A percentile compares a stretch with the other conserved stretches of the same genome.
These are phyloP conservation scores for Lepidium didymum DNA, from an alignment of 345 rosid species.

Conservation along the genomic window DNA sequence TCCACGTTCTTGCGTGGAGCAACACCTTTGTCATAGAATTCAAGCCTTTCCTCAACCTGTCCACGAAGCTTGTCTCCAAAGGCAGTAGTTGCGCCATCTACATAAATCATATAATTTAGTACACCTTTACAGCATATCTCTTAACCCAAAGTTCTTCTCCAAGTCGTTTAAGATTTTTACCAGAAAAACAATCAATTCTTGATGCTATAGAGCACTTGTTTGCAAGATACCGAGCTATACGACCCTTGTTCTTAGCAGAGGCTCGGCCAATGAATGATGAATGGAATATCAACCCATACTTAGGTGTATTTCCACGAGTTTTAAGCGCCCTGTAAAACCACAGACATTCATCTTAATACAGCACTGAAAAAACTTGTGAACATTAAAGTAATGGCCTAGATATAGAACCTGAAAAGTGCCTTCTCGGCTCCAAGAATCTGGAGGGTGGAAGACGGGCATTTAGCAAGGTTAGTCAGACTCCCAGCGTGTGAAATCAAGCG, in stretches of 20 bases:
- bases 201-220: conserved; percentile 98
- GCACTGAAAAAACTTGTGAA: neutral
- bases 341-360: neutral
- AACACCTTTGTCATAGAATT: conserved; percentile 92
- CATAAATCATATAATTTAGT: neutral
- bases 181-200: conserved; percentile 96
- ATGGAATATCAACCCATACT: conserved; percentile 94
- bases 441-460: conserved; percentile 97
- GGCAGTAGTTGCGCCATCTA: conserved; percentile 53
- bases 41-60: conserved; percentile 93
- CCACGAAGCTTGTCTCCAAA: conserved; percentile 94
- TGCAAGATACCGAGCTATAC: conserved; percentile 95
- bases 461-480: conserved; percentile 95
- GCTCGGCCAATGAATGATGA: conserved; percentile 96
- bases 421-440: conserved; percentile 98
- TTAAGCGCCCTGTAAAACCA: conserved; percentile 67
- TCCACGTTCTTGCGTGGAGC: conserved; percentile 96
- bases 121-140: neutral
- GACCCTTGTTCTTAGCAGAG: conserved; percentile 90
- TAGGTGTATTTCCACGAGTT: conserved; percentile 94
- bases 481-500: conserved; percentile 99
- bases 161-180: conserved; percentile 25
- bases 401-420: conserved; percentile 82
- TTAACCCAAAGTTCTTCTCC: neutral
- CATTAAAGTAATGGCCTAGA: neutral